Conservation (phyloP, 2,329 filamentous ascomycete genomes). For the Fusarium heterosporum region DNA sequence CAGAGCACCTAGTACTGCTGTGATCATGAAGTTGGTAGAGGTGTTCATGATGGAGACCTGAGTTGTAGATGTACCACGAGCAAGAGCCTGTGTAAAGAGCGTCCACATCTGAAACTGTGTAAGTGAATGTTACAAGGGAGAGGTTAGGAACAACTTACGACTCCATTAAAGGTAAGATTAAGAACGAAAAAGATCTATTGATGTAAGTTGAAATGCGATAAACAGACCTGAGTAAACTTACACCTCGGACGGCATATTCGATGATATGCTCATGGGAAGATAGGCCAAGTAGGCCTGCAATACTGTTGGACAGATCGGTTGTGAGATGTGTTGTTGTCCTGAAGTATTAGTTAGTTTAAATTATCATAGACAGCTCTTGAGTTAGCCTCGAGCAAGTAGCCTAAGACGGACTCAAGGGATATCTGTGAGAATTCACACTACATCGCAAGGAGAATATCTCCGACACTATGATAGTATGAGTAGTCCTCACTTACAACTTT, state of each 20-base stretch:
- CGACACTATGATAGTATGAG: not conserved
- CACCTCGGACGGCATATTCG: conserved; percentile 62
- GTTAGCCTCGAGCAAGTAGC: not conserved
- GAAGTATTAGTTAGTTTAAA: conserved; percentile 4
- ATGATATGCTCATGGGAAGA: conserved; percentile 56
- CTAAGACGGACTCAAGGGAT: not conserved
- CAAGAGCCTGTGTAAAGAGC: conserved; percentile 82
- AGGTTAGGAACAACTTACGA: conserved; percentile 59
- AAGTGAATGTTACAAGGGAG: not conserved
- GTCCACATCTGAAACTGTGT: conserved; percentile 75
- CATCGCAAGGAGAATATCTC: not conserved
- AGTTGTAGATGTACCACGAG: conserved; percentile 78
- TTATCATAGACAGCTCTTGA: not conserved
- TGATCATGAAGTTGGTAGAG: conserved; percentile 83
- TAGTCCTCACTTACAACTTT: conserved; percentile 72
- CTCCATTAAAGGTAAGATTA: conserved; percentile 79
- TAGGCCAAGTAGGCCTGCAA: conserved; percentile 61
- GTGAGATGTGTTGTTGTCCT: conserved; percentile 70
- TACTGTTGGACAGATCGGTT: conserved; percentile 57
- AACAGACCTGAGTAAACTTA: conserved; percentile 50
- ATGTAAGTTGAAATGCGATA: conserved; percentile 14
- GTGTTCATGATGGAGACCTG: conserved; percentile 87
- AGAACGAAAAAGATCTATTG: conserved; percentile 77
- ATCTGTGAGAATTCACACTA: not conserved
- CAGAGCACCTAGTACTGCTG: conserved; percentile 75